These are phyloP conservation scores for Bipolaris victoriae DNA, from an alignment of 2,329 filamentous ascomycete species.

Conservation along the genomic window DNA sequence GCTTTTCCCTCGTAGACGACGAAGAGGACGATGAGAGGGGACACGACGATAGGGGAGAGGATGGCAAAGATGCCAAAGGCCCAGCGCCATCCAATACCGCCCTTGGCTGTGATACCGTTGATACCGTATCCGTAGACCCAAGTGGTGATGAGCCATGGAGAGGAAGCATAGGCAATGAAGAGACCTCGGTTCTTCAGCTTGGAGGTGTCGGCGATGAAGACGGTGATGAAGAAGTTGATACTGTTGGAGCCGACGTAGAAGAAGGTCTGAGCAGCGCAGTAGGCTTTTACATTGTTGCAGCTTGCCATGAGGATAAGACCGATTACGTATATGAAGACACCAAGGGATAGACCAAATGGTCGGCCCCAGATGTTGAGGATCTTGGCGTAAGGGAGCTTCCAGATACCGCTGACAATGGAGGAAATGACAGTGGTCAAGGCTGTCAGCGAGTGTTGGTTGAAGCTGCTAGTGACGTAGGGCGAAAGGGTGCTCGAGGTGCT, in stretches of 20 bases:
- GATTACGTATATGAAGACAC: conserved; percentile 39
- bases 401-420: conserved; percentile 47
- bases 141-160: conserved; percentile 43
- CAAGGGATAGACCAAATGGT: conserved; percentile 45
- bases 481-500: conserved; percentile 50
- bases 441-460: conserved; percentile 46
- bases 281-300: conserved; percentile 66
- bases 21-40: conserved; percentile 68
- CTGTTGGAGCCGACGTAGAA: conserved; percentile 68
- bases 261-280: conserved; percentile 70
- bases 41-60: conserved; percentile 64
- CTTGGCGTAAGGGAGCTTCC: conserved; percentile 52
- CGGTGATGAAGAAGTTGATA: conserved; percentile 66
- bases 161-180: conserved; percentile 59
- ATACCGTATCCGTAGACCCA: conserved; percentile 40
- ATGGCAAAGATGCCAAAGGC: conserved; percentile 71
- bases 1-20: conserved; percentile 66
- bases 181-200: conserved; percentile 67
- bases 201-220: conserved; percentile 73
- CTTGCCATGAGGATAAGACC: conserved; percentile 71
- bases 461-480: conserved; percentile 51
- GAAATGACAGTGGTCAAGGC: conserved; percentile 50
- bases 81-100: conserved; percentile 66
- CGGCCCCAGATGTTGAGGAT: conserved; percentile 54
- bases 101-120: conserved; percentile 52